Percentiles rank a stretch among this genome's conserved stretches.
phyloP scores from a whole-genome alignment of 805 yeast genomes.

The Hanseniaspora meyeri region DNA sequence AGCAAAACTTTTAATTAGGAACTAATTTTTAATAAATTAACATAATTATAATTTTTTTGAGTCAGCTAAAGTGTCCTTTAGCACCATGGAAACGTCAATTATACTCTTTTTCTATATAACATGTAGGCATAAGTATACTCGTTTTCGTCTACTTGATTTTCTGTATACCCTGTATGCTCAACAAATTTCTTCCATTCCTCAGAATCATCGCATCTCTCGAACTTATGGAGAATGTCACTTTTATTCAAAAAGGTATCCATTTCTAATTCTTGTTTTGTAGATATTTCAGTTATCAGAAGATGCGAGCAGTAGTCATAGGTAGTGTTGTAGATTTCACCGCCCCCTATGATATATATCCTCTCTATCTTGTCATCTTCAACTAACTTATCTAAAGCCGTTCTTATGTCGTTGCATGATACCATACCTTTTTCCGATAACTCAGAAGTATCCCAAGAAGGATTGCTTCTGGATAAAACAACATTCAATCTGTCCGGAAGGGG shows the following conservation, averaged over 20 bases:
- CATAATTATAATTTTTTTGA: too few relatives aligned
- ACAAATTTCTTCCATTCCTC: background rate
- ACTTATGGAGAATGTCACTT: background rate
- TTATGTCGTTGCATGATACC: conserved; percentile 32
- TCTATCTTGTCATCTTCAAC: conserved; percentile 32
- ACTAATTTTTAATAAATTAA: background rate
- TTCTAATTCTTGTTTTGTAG: conserved; percentile 15
- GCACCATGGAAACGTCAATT: too few relatives aligned
- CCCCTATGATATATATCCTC: conserved; percentile 77
- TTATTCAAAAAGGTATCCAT: conserved; percentile 11
- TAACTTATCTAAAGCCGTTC: conserved; percentile 33
- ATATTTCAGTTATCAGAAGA: conserved; percentile 59
- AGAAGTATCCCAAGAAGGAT: conserved; percentile 11
- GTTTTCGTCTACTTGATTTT: background rate
- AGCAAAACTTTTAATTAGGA: too few relatives aligned
- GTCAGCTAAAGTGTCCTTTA: too few relatives aligned
- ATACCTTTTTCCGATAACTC: conserved; percentile 16
- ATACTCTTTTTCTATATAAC: background rate
- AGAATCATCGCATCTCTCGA: background rate
- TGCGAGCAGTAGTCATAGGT: conserved; percentile 38
- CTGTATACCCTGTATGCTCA: background rate
- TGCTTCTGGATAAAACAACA: conserved; percentile 53
- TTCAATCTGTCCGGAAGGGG: conserved; percentile 71
- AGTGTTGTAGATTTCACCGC: conserved; percentile 70
- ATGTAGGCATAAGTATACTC: background rate